phyloP scores from a whole-genome alignment of 495 filamentous ascomycete species.

The Gamarada debralockiae region DNA sequence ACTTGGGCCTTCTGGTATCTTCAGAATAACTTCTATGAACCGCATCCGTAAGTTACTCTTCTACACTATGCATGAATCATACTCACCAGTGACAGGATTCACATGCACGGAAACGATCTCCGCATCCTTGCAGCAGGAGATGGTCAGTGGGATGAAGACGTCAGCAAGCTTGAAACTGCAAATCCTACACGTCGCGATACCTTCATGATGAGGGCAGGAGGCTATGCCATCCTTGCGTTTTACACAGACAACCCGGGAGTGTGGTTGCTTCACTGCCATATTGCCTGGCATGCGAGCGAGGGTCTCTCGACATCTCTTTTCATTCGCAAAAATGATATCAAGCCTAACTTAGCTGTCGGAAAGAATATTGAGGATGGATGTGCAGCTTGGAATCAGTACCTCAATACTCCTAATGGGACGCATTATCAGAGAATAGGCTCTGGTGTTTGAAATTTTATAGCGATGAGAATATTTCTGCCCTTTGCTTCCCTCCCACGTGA shows the following conservation, averaged over 20 bases:
- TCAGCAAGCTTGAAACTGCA: too few relatives aligned
- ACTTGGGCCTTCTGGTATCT: neutral
- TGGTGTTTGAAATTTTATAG: too few relatives aligned
- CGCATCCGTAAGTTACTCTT: neutral
- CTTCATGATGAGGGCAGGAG: neutral
- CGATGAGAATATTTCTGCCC: too few relatives aligned
- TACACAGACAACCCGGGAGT: neutral
- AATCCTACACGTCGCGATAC: neutral
- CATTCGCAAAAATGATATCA: too few relatives aligned
- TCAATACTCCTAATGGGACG: too few relatives aligned
- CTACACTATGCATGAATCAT: too few relatives aligned
- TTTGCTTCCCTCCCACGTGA: too few relatives aligned
- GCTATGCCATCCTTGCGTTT: neutral
- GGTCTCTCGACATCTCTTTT: conserved; percentile 35
- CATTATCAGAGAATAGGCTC: too few relatives aligned
- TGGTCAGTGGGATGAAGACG: neutral
- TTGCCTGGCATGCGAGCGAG: conserved; percentile 46
- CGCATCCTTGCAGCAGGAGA: neutral
- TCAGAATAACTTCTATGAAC: neutral
- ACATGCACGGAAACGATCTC: neutral
- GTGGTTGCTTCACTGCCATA: conserved; percentile 54
- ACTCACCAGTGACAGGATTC: too few relatives aligned
- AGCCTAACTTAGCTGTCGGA: too few relatives aligned
- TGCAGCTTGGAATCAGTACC: too few relatives aligned
- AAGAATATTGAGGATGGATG: too few relatives aligned